phyloP scores from a whole-genome alignment of 441 rosid genomes.

The Daphne laureola region DNA sequence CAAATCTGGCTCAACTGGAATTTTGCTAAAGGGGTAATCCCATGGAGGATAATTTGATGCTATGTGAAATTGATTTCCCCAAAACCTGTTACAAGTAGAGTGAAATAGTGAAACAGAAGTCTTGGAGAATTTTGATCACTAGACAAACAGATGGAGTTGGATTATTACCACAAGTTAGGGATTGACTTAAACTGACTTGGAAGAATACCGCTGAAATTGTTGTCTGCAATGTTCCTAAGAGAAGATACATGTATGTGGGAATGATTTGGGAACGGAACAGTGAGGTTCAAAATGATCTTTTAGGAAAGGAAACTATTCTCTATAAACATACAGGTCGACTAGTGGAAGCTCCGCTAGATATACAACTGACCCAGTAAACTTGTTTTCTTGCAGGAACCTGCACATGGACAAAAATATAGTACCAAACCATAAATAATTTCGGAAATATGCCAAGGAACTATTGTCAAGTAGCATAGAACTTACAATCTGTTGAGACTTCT shows the following conservation, averaged over 20 bases:
- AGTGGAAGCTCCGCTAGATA: constrained; percentile 75
- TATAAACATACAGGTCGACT: constrained; percentile 57
- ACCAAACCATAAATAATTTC: constrained; percentile 8
- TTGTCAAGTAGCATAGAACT: constrained; percentile 24
- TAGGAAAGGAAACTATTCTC: constrained; percentile 4
- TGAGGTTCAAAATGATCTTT: constrained; percentile 9
- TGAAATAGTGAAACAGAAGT: constrained; percentile 5
- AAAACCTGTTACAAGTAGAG: constrained; percentile 49
- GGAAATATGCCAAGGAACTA: constrained; percentile 5
- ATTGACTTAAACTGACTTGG: constrained; percentile 79
- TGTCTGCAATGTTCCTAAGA: constrained; percentile 72
- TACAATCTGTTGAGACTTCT: constrained; percentile 73
- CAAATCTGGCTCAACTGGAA: constrained; percentile 39
- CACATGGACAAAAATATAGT: constrained; percentile 9
- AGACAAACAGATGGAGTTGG: constrained; percentile 9
- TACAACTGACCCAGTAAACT: constrained; percentile 82
- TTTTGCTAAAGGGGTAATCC: constrained; percentile 58
- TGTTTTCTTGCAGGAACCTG: constrained; percentile 87
- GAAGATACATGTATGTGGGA: constrained; percentile 17
- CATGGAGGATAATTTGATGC: constrained; percentile 64
- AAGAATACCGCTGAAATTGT: constrained; percentile 81
- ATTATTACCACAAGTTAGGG: constrained; percentile 67
- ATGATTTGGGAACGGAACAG: constrained; percentile 15
- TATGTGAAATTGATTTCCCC: constrained; percentile 62
- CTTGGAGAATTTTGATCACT: not conserved